Percentiles rank a stretch among this genome's conserved stretches.
These are phyloP conservation scores for Colletotrichum tofieldiae DNA, from an alignment of 2,329 filamentous ascomycete species.

Conservation along the genomic window DNA sequence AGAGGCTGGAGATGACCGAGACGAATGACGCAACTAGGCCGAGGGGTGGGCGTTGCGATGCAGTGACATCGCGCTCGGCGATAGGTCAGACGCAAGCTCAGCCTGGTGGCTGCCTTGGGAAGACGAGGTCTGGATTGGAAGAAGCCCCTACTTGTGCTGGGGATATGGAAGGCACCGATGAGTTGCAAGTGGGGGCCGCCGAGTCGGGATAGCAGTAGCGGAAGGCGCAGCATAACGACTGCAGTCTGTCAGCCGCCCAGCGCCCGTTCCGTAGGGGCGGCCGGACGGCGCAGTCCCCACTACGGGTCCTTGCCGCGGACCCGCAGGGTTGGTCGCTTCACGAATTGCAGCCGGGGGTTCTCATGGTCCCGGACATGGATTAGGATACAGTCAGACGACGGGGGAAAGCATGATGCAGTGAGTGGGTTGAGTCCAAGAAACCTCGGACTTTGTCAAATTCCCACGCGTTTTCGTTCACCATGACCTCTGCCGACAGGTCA, in stretches of 20 bases:
- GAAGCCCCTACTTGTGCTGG: neutral
- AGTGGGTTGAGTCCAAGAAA: neutral
- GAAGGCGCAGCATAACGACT: conserved; percentile 28
- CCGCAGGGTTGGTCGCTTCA: conserved; percentile 15
- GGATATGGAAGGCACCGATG: conserved; percentile 8
- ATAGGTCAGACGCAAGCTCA: conserved; percentile 7
- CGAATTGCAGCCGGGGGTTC: neutral
- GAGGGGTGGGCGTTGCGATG: conserved; percentile 3
- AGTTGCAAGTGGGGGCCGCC: conserved; percentile 1
- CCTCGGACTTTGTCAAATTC: conserved; percentile 15
- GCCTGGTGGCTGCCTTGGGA: conserved; percentile 19
- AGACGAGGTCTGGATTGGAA: neutral
- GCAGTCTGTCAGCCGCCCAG: conserved; percentile 10
- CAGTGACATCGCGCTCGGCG: conserved; percentile 1
- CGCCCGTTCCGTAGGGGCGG: conserved; percentile 13
- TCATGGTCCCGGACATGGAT: neutral
- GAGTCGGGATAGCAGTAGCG: conserved; percentile 21
- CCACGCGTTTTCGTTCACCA: no score
- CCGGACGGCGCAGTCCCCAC: conserved; percentile 15
- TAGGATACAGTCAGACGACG: conserved; percentile 13
- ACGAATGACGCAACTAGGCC: conserved; percentile 18
- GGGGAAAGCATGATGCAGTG: neutral
- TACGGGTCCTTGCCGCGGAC: conserved; percentile 25
- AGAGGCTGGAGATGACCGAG: conserved; percentile 14
- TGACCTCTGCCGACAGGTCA: neutral